These are phyloP conservation scores for Trametes polyzona DNA, from an alignment of 1,284 basidiomycete genomes.

Conservation along the genomic window DNA sequence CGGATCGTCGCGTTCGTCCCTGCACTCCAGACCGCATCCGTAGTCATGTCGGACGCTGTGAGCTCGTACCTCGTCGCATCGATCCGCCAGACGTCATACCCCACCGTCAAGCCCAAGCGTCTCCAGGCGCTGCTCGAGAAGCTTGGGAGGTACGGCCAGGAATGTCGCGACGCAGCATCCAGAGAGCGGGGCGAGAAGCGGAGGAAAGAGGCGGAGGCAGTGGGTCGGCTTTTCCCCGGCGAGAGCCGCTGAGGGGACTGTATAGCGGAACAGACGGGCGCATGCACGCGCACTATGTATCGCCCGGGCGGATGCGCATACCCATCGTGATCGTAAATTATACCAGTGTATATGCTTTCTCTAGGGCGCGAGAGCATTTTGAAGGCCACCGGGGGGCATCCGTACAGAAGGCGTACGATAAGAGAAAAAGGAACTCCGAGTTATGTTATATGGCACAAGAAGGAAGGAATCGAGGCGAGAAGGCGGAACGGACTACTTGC, in stretches of 20 bases:
- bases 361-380: conserved; percentile 30
- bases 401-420: conserved; percentile 25
- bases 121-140: conserved; percentile 84
- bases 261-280: background rate
- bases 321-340: conserved; percentile 21
- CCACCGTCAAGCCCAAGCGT: conserved; percentile 72
- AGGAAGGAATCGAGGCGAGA: conserved; percentile 22
- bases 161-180: conserved; percentile 58
- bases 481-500: conserved; percentile 27
- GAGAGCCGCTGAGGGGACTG: conserved; percentile 48
- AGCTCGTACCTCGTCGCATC: conserved; percentile 81
- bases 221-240: conserved; percentile 70
- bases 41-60: conserved; percentile 76
- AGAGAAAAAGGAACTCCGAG: conserved; percentile 27
- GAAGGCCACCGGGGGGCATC: conserved; percentile 21
- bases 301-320: conserved; percentile 1
- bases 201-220: conserved; percentile 78
- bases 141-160: conserved; percentile 68
- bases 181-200: conserved; percentile 72
- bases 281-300: too few relatives aligned
- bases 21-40: conserved; percentile 73
- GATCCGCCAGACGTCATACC: conserved; percentile 73
- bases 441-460: conserved; percentile 33
- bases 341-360: conserved; percentile 30
- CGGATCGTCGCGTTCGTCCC: conserved; percentile 19